A percentile compares a stretch with the other conserved stretches of the same genome.
phyloP scores from a whole-genome alignment of 225 moss, liverwort and hornwort species.

The Anthoceros angustus region DNA sequence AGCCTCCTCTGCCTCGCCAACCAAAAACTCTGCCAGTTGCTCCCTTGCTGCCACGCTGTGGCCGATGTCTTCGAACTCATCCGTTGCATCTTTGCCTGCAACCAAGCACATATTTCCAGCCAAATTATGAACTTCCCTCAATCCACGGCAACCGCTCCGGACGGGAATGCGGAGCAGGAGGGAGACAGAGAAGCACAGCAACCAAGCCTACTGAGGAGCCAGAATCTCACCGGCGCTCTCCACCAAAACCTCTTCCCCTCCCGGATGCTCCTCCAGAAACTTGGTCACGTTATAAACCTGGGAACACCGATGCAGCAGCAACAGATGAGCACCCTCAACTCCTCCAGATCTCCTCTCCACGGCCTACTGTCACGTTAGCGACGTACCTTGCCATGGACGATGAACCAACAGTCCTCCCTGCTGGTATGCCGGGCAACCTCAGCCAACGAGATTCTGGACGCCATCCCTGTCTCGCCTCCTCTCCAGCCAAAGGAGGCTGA shows the following conservation, averaged over 20 bases:
- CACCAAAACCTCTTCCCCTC: slow-evolving; percentile 58
- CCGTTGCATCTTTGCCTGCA: slow-evolving; percentile 47
- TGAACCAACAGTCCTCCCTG: slow-evolving; percentile 30
- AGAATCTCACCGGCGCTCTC: slow-evolving; percentile 22
- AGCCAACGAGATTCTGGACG: slow-evolving; percentile 12
- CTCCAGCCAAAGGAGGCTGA: neutral
- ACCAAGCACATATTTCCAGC: neutral
- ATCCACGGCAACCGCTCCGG: neutral
- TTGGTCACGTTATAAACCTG: slow-evolving; percentile 57
- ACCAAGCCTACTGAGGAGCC: neutral
- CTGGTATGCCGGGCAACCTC: slow-evolving; percentile 24
- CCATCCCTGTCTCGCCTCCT: neutral
- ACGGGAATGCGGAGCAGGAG: neutral
- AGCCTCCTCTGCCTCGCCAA: slow-evolving; percentile 24
- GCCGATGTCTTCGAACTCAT: slow-evolving; percentile 50
- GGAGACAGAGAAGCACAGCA: neutral
- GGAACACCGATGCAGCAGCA: neutral
- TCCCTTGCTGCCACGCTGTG: slow-evolving; percentile 36
- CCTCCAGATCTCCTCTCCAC: neutral
- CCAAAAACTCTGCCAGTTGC: slow-evolving; percentile 37
- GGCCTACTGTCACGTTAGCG: neutral
- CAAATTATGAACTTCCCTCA: neutral
- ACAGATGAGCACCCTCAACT: neutral
- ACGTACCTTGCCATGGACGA: slow-evolving; percentile 37
- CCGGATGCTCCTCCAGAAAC: slow-evolving; percentile 60